Evolutionary conservation across 345 rosid species (phyloP).

Genomic region (Dimocarpus longan): DNA sequence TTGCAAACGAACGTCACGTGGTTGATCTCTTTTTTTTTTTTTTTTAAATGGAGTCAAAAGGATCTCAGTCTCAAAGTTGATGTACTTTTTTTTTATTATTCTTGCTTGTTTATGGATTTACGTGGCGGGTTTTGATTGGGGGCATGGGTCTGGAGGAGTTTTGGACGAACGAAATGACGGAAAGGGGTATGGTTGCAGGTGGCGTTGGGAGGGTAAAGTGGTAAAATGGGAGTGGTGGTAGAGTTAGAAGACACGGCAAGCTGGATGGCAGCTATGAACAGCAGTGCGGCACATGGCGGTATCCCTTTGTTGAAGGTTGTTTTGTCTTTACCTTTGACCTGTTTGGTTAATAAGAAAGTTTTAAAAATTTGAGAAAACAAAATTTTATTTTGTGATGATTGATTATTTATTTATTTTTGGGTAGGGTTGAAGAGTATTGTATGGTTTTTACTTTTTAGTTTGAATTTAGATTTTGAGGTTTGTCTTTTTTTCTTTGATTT

Average conservation of each 20-base stretch:
- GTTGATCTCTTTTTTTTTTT: neutral
- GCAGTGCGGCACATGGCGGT: neutral
- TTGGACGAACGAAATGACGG: neutral
- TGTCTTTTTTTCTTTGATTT: no score
- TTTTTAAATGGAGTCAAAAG: neutral
- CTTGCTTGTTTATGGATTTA: neutral
- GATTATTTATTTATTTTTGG: no score
- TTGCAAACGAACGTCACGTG: neutral
- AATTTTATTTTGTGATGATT: no score
- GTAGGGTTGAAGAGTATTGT: no score
- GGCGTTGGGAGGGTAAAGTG: neutral
- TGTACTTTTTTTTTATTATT: no score
- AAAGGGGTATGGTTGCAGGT: neutral
- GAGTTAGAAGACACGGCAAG: neutral
- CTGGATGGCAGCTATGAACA: neutral
- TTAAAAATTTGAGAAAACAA: no score
- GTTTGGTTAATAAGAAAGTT: neutral
- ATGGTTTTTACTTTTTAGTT: no score
- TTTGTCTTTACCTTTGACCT: constrained; percentile 4
- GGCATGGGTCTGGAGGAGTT: neutral
- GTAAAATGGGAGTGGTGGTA: neutral
- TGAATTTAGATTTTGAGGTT: no score
- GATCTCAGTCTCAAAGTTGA: neutral
- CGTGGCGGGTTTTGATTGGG: constrained; percentile 3
- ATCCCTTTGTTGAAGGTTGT: neutral